Conservation (phyloP, 2,329 filamentous ascomycete species). For the Fusarium sterilihyphosum region DNA sequence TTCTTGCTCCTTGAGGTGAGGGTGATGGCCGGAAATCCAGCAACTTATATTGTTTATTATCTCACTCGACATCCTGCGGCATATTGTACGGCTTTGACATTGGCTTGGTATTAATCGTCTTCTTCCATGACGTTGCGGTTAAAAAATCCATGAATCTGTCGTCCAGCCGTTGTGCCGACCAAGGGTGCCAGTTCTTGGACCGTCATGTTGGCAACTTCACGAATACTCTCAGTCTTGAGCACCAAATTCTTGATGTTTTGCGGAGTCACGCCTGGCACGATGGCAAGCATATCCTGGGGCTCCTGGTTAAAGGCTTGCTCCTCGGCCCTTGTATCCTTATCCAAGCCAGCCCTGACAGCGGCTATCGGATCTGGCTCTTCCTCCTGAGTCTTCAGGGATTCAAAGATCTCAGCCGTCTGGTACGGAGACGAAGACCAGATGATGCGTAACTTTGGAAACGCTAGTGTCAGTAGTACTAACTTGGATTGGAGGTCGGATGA, state of each 20-base stretch:
- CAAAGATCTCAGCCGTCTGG: constrained; percentile 97
- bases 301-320: constrained; percentile 82
- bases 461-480: constrained; percentile 89
- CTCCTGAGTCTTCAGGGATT: constrained; percentile 88
- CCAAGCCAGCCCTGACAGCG: constrained; percentile 84
- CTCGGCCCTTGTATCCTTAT: constrained; percentile 63
- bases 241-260: constrained; percentile 80
- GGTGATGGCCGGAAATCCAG: neutral
- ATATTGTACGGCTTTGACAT: too few relatives aligned
- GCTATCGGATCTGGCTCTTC: constrained; percentile 89
- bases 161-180: constrained; percentile 80
- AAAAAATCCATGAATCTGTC: constrained; percentile 85
- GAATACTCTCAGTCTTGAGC: constrained; percentile 77
- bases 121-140: constrained; percentile 69
- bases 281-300: constrained; percentile 89
- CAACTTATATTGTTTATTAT: neutral
- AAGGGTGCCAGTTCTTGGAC: constrained; percentile 75
- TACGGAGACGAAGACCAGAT: constrained; percentile 95
- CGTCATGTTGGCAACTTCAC: constrained; percentile 88
- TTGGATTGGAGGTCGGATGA: constrained; percentile 87
- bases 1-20: neutral
- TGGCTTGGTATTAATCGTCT: constrained; percentile 35
- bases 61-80: too few relatives aligned
- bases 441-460: constrained; percentile 88
- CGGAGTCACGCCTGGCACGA: constrained; percentile 84